Evolutionary conservation across 164 flowering plant genomes (phyloP), one percentile per base, ranked within the genome.

Genomic region (Liquidambar formosana): DNA sequence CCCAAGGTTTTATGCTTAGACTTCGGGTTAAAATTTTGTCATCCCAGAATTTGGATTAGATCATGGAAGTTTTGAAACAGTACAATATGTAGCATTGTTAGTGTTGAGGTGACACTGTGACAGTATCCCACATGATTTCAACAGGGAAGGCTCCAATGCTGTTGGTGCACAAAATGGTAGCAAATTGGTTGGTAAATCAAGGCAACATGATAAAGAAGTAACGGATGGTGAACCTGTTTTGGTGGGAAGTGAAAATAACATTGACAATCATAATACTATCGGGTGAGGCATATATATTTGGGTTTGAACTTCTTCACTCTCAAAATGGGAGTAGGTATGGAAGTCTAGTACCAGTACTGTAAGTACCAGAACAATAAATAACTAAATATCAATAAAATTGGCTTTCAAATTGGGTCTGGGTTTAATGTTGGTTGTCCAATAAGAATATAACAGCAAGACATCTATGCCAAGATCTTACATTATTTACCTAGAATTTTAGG

Each of bases 141-240:
- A 59, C 79, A 79, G 82, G 72, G 75, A 67, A 25, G 73, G 54
- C 33, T 23, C 56, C 25, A 56, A 56, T 48, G 61, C 56, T 58
- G 57, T 67, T 74, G 67, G 56, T 59, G 60, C n/a, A 26, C 70
- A 72, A 73, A 71, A 46, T 64, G 75, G 52, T 68, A 27, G 64
- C 71, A 77, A 66, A 70, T 49, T 71, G 21, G 75, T 54, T 27
- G 66, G 22, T 45, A 64, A 13, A 47, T 66, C 65, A 54, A 74
- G 38, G 12, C 67, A 58, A 28, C 63, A 14, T 62, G 73, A 56
- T 27, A 28, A 44, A 43, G 59, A 73, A 68, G 66, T 33, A 57
- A 53, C 64, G 27, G 65, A 70, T 75, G 70, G 23, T 22, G 56
- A 67, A 28, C 58, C 78, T 72, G 68, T 76, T 58, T 22, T 49